Evolutionary conservation across 2,329 filamentous ascomycete species (phyloP).

Genomic region (Alternaria longipes): DNA sequence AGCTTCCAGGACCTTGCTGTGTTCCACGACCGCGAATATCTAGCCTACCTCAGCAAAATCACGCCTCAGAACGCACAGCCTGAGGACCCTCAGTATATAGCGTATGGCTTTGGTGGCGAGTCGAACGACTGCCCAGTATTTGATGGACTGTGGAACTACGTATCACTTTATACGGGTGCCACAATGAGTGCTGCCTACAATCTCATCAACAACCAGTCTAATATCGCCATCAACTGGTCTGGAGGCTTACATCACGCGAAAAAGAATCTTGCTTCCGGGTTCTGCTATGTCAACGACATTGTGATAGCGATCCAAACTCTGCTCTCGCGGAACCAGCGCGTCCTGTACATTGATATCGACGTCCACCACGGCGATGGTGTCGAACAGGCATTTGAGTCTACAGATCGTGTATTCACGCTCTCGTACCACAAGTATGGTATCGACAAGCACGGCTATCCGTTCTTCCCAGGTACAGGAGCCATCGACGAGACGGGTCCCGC

Average conservation of each 20-base stretch:
- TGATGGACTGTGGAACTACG: constrained; percentile 94
- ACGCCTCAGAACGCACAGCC: constrained; percentile 58
- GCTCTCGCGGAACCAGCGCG: constrained; percentile 80
- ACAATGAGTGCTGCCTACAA: constrained; percentile 92
- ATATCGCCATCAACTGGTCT: constrained; percentile 98
- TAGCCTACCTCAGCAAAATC: constrained; percentile 77
- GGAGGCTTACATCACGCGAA: constrained; percentile 97
- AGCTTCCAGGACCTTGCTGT: constrained; percentile 86
- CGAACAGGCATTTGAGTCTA: constrained; percentile 89
- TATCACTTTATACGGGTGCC: constrained; percentile 89
- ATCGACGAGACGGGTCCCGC: constrained; percentile 85
- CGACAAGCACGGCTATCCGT: constrained; percentile 61
- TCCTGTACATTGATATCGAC: constrained; percentile 94
- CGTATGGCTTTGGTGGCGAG: constrained; percentile 81
- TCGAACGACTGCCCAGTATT: constrained; percentile 90
- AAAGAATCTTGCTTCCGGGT: constrained; percentile 90
- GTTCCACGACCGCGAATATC: constrained; percentile 89
- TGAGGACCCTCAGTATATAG: constrained; percentile 57
- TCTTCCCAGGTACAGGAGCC: constrained; percentile 92
- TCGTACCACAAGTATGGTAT: constrained; percentile 98
- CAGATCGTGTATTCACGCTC: constrained; percentile 88
- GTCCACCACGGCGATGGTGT: constrained; percentile 92
- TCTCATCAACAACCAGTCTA: constrained; percentile 83
- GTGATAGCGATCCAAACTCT: constrained; percentile 92
- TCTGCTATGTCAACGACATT: constrained; percentile 99